phyloP scores from a whole-genome alignment of 352 stramenopile species.

The Globisporangium okanoganense region DNA sequence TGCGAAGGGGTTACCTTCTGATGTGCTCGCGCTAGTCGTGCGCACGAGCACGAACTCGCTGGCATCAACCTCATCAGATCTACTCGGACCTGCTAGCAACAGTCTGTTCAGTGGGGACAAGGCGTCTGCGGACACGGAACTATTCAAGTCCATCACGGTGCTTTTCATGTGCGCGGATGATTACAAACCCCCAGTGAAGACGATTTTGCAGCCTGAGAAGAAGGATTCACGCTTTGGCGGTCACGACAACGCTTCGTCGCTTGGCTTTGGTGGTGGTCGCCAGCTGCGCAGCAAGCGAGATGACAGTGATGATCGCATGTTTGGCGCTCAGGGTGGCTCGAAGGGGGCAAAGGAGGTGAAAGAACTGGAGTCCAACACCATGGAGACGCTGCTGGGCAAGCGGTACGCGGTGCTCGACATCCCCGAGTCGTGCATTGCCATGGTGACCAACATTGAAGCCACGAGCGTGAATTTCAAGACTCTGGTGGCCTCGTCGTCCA shows the following conservation, averaged over 20 bases:
- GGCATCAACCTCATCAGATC: conserved; percentile 18
- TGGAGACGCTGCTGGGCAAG: conserved; percentile 53
- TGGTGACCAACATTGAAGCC: conserved; percentile 44
- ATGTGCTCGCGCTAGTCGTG: conserved; percentile 61
- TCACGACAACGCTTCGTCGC: not conserved
- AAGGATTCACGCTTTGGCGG: not conserved
- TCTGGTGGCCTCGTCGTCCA: conserved; percentile 55
- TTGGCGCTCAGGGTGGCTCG: conserved; percentile 24
- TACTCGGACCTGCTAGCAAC: conserved; percentile 11
- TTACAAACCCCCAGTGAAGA: conserved; percentile 47
- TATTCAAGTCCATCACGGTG: conserved; percentile 79
- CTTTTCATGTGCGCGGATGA: conserved; percentile 62
- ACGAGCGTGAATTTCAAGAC: conserved; percentile 56
- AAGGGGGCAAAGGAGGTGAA: conserved; percentile 24
- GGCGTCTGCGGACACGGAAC: conserved; percentile 16
- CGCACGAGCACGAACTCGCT: conserved; percentile 32
- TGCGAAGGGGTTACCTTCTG: conserved; percentile 54
- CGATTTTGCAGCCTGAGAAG: conserved; percentile 14
- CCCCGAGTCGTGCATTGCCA: conserved; percentile 74
- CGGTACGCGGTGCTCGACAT: conserved; percentile 73
- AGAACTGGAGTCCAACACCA: conserved; percentile 52
- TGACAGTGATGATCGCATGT: conserved; percentile 44
- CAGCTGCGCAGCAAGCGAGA: conserved; percentile 53
- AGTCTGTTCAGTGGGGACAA: conserved; percentile 38
- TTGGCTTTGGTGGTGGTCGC: conserved; percentile 30